Evolutionary conservation across 768 basidiomycete species (phyloP).

Genomic region (Termitomyces sp.): DNA sequence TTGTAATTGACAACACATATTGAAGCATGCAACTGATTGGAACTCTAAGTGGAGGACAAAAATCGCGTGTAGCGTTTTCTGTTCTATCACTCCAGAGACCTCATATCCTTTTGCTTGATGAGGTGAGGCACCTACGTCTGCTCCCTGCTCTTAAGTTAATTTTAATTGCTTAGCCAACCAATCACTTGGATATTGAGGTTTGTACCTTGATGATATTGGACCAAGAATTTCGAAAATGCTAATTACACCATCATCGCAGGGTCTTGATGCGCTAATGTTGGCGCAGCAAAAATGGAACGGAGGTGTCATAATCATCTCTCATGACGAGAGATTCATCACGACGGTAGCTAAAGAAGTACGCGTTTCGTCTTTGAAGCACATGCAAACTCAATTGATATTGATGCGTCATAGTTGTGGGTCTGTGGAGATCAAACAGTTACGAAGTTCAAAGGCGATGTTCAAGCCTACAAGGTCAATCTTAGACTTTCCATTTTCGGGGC

Average conservation of each 20-base stretch:
- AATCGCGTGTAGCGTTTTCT: slow-evolving; percentile 93
- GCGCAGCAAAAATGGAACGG: slow-evolving; percentile 83
- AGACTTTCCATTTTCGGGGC: not conserved
- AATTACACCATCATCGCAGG: slow-evolving; percentile 38
- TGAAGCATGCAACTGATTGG: slow-evolving; percentile 80
- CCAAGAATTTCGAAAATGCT: not conserved
- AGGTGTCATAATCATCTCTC: slow-evolving; percentile 89
- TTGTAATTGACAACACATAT: not conserved
- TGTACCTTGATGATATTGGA: slow-evolving; percentile 2
- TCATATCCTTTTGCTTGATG: slow-evolving; percentile 91
- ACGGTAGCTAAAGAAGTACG: slow-evolving; percentile 80
- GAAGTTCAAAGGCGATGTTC: slow-evolving; percentile 88
- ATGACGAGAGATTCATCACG: slow-evolving; percentile 95
- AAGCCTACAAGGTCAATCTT: slow-evolving; percentile 76
- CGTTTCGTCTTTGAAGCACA: not conserved
- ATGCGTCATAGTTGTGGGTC: slow-evolving; percentile 73
- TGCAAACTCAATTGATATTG: slow-evolving; percentile 7
- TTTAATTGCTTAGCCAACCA: slow-evolving; percentile 64
- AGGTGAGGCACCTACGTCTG: slow-evolving; percentile 46
- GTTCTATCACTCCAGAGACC: slow-evolving; percentile 82
- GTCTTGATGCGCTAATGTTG: slow-evolving; percentile 91
- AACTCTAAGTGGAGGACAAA: slow-evolving; percentile 93
- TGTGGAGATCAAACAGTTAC: slow-evolving; percentile 79
- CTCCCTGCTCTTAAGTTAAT: not conserved
- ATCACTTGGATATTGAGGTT: slow-evolving; percentile 94